A percentile compares a stretch with the other conserved stretches of the same genome.
phyloP scores from a whole-genome alignment of 257 asterid genomes.

The Nicotiana undulata region DNA sequence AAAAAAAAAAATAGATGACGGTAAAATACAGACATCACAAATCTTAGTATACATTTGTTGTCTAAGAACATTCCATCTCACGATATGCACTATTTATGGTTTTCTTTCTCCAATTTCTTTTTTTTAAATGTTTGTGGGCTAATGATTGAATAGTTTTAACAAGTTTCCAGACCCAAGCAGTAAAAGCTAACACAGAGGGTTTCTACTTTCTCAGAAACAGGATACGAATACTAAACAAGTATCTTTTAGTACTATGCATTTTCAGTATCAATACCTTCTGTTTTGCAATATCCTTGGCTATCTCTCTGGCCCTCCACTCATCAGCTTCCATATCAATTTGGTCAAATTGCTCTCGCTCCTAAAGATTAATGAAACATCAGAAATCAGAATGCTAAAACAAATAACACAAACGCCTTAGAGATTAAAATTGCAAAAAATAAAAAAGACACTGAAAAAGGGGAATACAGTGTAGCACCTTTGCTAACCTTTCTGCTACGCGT shows the following conservation, averaged over 20 bases:
- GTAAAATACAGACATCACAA: neutral
- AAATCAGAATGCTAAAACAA: neutral
- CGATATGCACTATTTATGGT: neutral
- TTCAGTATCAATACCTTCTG: conserved; percentile 44
- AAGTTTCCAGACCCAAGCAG: neutral
- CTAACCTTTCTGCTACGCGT: conserved; percentile 49
- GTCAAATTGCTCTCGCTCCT: conserved; percentile 67
- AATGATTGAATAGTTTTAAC: neutral
- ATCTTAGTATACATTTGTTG: neutral
- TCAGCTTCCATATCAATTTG: conserved; percentile 75
- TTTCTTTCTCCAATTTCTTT: neutral
- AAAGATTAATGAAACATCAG: conserved; percentile 9
- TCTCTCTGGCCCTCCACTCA: conserved; percentile 90
- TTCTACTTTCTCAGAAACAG: neutral
- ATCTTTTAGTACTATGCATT: neutral
- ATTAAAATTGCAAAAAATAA: neutral
- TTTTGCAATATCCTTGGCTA: conserved; percentile 77
- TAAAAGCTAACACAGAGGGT: neutral
- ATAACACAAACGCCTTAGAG: neutral
- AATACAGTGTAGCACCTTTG: conserved; percentile 36
- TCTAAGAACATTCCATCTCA: neutral
- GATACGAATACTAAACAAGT: neutral
- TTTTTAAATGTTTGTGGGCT: neutral
- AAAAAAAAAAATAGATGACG: neutral
- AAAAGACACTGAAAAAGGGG: neutral